phyloP scores from a whole-genome alignment of 768 basidiomycete genomes.

The Tylopilus balloui region DNA sequence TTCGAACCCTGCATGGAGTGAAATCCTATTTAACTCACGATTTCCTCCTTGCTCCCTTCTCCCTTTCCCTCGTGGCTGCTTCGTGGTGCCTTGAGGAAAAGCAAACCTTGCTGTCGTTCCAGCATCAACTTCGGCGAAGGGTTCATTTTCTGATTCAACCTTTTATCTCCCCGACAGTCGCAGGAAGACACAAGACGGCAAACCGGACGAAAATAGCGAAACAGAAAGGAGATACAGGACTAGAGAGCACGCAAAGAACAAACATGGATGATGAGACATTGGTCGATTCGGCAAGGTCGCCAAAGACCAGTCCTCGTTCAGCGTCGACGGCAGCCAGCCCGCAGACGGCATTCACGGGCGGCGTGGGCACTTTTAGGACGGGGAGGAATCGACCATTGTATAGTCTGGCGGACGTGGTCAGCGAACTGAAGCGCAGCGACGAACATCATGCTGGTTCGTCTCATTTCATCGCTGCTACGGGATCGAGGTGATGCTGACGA shows the following conservation, averaged over 20 bases:
- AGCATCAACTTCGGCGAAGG: slow-evolving; percentile 6
- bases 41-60: background rate
- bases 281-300: slow-evolving; percentile 19
- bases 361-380: background rate
- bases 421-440: slow-evolving; percentile 39
- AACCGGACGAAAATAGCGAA: background rate
- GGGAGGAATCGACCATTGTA: slow-evolving; percentile 36
- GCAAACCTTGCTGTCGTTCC: background rate
- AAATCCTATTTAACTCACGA: slow-evolving; percentile 12
- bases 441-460: slow-evolving; percentile 30
- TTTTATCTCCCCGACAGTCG: too few species aligned
- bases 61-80: slow-evolving; percentile 11
- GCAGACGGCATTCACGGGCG: slow-evolving; percentile 1
- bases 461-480: background rate
- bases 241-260: background rate
- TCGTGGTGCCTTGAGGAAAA: slow-evolving; percentile 1
- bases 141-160: background rate
- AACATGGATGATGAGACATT: slow-evolving; percentile 27
- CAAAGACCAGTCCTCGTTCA: slow-evolving; percentile 19
- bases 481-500: background rate
- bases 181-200: background rate
- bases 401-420: slow-evolving; percentile 41
- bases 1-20: slow-evolving; percentile 9
- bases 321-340: slow-evolving; percentile 16
- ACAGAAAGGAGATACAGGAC: background rate